phyloP scores from a whole-genome alignment of 768 basidiomycete species.

The Lactifluus subvellereus region DNA sequence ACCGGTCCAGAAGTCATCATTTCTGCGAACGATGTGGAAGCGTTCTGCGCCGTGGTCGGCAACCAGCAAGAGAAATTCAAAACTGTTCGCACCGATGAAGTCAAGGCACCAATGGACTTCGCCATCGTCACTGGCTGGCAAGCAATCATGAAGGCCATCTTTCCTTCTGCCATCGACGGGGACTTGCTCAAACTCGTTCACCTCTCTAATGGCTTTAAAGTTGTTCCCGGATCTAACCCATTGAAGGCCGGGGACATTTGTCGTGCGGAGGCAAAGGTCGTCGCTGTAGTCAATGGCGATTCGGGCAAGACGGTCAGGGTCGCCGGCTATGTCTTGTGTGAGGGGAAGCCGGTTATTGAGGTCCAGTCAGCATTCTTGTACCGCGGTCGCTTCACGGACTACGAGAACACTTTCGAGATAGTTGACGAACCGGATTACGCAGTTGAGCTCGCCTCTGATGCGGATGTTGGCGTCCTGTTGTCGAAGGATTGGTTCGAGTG shows the following conservation, averaged over 20 bases:
- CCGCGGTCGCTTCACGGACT: slow-evolving; percentile 91
- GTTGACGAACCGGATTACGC: slow-evolving; percentile 85
- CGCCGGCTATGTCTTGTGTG: slow-evolving; percentile 75
- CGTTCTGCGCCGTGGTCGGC: slow-evolving; percentile 89
- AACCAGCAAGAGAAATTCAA: slow-evolving; percentile 93
- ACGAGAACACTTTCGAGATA: slow-evolving; percentile 92
- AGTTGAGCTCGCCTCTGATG: slow-evolving; percentile 67
- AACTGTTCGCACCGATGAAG: slow-evolving; percentile 55
- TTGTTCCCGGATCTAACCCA: slow-evolving; percentile 70
- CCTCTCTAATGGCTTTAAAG: slow-evolving; percentile 92
- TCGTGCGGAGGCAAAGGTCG: slow-evolving; percentile 81
- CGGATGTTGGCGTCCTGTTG: slow-evolving; percentile 82
- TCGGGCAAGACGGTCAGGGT: slow-evolving; percentile 92
- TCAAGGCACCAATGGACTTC: slow-evolving; percentile 96
- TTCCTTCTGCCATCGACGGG: slow-evolving; percentile 87
- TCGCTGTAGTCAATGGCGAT: slow-evolving; percentile 84
- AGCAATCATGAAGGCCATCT: slow-evolving; percentile 99
- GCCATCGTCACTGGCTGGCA: slow-evolving; percentile 99
- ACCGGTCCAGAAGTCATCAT: slow-evolving; percentile 82
- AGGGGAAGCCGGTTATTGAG: slow-evolving; percentile 79
- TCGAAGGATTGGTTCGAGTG: slow-evolving; percentile 99
- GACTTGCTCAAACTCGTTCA: slow-evolving; percentile 95
- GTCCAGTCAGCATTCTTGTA: slow-evolving; percentile 95
- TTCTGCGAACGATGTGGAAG: slow-evolving; percentile 68
- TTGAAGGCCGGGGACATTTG: slow-evolving; percentile 85